phyloP scores from a whole-genome alignment of 2,329 filamentous ascomycete species.

The Trichoderma sp. region DNA sequence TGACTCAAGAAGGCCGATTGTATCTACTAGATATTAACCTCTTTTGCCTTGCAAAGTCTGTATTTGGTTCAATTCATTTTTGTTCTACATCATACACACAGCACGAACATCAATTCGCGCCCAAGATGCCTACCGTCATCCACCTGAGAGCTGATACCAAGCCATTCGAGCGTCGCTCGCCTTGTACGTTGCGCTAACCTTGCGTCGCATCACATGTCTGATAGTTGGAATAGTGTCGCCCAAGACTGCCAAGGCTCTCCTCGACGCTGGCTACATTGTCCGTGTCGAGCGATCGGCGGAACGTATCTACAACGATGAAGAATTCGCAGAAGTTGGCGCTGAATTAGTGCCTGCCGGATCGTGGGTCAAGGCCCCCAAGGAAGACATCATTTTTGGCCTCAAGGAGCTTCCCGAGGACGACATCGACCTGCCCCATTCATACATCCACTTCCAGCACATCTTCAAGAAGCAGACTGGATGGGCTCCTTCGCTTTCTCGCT shows the following conservation, averaged over 20 bases:
- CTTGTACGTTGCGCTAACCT: neutral
- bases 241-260: constrained; percentile 40
- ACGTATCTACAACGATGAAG: constrained; percentile 60
- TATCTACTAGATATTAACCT: neutral
- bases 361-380: constrained; percentile 38
- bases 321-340: constrained; percentile 60
- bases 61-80: neutral
- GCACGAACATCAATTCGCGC: neutral
- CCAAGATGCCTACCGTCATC: neutral
- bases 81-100: neutral
- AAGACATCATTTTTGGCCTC: constrained; percentile 66
- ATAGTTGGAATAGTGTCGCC: constrained; percentile 19
- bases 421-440: neutral
- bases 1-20: neutral
- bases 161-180: neutral
- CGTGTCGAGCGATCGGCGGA: constrained; percentile 64
- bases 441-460: constrained; percentile 4
- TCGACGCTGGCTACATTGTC: constrained; percentile 66
- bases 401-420: constrained; percentile 40
- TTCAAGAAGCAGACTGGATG: constrained; percentile 8
- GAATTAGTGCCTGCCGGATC: constrained; percentile 47
- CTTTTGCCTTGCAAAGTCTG: neutral
- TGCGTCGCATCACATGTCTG: neutral
- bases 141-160: neutral
- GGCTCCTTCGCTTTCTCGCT: neutral